Evolutionary conservation across 805 yeast species (phyloP), one percentile per base, ranked within the genome.

Genomic region (Saccharomycopsis amapae): DNA sequence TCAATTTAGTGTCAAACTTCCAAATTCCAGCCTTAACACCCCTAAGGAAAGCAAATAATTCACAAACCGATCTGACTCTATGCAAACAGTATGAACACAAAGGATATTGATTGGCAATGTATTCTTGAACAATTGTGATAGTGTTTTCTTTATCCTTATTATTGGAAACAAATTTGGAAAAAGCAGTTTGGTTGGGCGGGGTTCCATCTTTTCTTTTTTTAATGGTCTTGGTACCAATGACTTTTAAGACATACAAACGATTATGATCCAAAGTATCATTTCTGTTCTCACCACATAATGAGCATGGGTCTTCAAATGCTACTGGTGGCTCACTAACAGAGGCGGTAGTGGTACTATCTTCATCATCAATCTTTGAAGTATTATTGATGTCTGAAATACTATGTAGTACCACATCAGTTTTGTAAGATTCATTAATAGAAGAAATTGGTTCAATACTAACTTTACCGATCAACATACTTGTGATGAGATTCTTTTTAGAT

Each of bases 401-500:
- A 35, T 42, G 28, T 3, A 28, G 20, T 20, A 43, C 42, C 20
- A 36, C 38, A 19, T 41, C 54, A 17, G 49, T 51, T 24, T 51
- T 51, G 37, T 45, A 51, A 1, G 78, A 75, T 61, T 85, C 94
- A 56, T 89, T 88, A 31, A 82, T 73, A 0, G 90, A 88, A 44
- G 86, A 78, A 6, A 89, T 75, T 0, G 98, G 98, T 62, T 88
- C 95, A 33, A 90, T 79, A 4, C 78, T 71, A 4, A 86, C 87
- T 38, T 82, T 72, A 3, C 94, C 94, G 40, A 87, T 96, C 30
- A 84, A 73, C 53, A 90, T 70, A 18, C 79, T 72, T 38, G 69
- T 62, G 68, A 87, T 67, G 46, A 89, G 72, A 15, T 77, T 65
- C 46, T 83, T 73, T 51, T 76, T 73, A 38, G 70, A 74, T 45